Conservation (phyloP, 1,139 yeast species). For the Sugiyamaella novakii region DNA sequence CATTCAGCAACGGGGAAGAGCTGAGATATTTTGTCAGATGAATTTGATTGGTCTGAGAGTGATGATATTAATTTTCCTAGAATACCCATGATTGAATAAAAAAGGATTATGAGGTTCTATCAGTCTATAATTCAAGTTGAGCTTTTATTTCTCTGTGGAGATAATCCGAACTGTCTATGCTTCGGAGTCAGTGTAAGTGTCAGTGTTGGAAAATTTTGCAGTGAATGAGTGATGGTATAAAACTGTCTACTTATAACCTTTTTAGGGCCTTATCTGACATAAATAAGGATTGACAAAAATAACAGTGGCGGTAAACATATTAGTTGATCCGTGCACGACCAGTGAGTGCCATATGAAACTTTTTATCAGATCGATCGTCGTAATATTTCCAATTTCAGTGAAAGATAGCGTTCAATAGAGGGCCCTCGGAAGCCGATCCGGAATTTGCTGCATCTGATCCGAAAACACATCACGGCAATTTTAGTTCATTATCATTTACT, state of each 20-base stretch:
- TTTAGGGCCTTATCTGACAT: too few species aligned
- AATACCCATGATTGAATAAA: conserved; percentile 18
- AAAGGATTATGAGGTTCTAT: neutral
- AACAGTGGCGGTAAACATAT: conserved; percentile 3
- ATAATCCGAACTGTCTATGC: neutral
- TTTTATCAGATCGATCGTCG: conserved; percentile 10
- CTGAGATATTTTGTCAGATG: conserved; percentile 22
- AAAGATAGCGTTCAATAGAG: neutral
- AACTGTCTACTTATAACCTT: too few species aligned
- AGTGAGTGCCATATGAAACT: too few species aligned
- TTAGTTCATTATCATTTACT: neutral
- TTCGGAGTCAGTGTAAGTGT: too few species aligned
- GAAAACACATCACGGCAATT: neutral
- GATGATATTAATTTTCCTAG: conserved; percentile 19
- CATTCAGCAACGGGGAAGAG: conserved; percentile 33
- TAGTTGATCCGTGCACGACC: too few species aligned
- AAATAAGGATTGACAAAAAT: too few species aligned
- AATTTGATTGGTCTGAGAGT: conserved; percentile 4
- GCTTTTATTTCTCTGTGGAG: neutral
- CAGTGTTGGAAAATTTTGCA: too few species aligned
- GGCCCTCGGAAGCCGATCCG: conserved; percentile 6
- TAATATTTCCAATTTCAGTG: neutral
- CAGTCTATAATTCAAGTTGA: too few species aligned
- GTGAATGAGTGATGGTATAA: too few species aligned
- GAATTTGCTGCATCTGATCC: neutral